phyloP scores from a whole-genome alignment of 1,284 basidiomycete genomes.

The Ceratobasidium sp. region DNA sequence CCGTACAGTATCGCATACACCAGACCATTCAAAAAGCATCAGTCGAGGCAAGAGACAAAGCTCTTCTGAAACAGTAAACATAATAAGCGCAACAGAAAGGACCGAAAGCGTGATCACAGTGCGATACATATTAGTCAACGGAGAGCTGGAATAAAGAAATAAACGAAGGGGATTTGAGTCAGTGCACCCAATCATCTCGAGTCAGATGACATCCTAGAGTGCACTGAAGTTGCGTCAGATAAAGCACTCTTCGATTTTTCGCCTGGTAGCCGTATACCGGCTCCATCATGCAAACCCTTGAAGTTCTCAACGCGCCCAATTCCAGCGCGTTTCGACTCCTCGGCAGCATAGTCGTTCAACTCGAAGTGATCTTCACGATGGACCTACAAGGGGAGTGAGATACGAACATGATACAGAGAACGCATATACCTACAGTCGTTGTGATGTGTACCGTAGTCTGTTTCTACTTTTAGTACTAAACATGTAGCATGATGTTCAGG shows the following conservation, averaged over 20 bases:
- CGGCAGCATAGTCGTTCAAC: conserved; percentile 5
- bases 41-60: too few relatives aligned
- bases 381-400: neutral
- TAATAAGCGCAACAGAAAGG: too few relatives aligned
- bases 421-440: conserved; percentile 36
- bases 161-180: neutral
- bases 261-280: conserved; percentile 17
- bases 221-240: conserved; percentile 27
- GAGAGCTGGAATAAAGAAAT: too few relatives aligned
- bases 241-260: conserved; percentile 13
- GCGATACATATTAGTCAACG: too few relatives aligned
- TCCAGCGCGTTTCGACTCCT: neutral
- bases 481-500: neutral
- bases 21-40: too few relatives aligned
- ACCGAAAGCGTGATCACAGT: too few relatives aligned
- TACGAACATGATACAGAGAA: neutral
- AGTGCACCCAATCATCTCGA: neutral
- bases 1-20: too few relatives aligned
- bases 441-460: conserved; percentile 38
- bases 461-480: neutral
- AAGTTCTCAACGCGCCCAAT: conserved; percentile 16
- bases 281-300: neutral
- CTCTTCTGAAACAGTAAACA: too few relatives aligned
- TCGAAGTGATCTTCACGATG: conserved; percentile 40
- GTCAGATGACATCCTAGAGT: conserved; percentile 27